phyloP scores from a whole-genome alignment of 352 stramenopile species.

The Phytophthora aleatoria region DNA sequence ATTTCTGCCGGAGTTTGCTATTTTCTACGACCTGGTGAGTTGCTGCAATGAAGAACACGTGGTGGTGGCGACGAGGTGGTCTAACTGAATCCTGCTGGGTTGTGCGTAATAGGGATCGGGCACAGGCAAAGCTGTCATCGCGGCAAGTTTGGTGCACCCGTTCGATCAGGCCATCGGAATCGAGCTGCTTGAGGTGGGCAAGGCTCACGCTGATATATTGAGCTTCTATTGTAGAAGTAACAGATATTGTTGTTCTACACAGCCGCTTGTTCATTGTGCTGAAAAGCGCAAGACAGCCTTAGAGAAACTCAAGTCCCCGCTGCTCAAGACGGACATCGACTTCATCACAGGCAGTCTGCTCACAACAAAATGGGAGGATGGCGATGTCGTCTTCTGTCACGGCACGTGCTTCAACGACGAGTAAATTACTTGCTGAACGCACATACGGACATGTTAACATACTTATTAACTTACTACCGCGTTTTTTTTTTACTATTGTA shows the following conservation, averaged over 20 bases:
- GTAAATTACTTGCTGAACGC: slow-evolving; percentile 27
- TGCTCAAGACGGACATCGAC: slow-evolving; percentile 68
- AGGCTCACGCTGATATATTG: background rate
- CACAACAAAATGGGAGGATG: slow-evolving; percentile 68
- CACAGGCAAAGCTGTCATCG: slow-evolving; percentile 81
- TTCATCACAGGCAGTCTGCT: slow-evolving; percentile 75
- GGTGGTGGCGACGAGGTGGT: background rate
- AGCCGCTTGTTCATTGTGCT: slow-evolving; percentile 76
- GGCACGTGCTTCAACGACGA: slow-evolving; percentile 85
- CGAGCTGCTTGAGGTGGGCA: slow-evolving; percentile 66
- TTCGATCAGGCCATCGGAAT: slow-evolving; percentile 88
- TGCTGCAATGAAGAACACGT: background rate
- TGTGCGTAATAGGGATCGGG: slow-evolving; percentile 63
- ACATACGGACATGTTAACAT: background rate
- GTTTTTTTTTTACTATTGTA: slow-evolving; percentile 22
- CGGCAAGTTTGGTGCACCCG: slow-evolving; percentile 74
- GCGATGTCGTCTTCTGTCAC: slow-evolving; percentile 85
- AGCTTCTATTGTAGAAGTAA: background rate
- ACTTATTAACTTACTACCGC: background rate
- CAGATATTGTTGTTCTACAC: background rate
- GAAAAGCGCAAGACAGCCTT: slow-evolving; percentile 73
- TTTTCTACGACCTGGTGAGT: slow-evolving; percentile 86
- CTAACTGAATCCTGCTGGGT: slow-evolving; percentile 1
- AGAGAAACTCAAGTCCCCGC: slow-evolving; percentile 41
- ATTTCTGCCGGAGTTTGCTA: slow-evolving; percentile 62